These are phyloP conservation scores for Astrocystis sublimbata DNA, from an alignment of 495 filamentous ascomycete species.

Conservation along the genomic window DNA sequence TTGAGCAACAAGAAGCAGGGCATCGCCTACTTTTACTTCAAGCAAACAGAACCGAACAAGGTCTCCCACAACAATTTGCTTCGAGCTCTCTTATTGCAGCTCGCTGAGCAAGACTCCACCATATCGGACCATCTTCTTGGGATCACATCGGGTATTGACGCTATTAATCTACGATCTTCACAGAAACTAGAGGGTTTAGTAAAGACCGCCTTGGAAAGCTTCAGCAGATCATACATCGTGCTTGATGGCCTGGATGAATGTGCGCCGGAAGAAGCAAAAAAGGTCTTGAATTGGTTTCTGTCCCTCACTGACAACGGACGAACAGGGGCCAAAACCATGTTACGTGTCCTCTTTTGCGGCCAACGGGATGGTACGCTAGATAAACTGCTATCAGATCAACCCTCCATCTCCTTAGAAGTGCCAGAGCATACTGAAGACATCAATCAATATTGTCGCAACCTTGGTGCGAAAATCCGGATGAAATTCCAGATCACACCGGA, in stretches of 20 bases:
- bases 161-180: conserved; percentile 6
- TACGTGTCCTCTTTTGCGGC: conserved; percentile 15
- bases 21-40: conserved; percentile 18
- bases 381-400: not conserved
- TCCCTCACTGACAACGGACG: not conserved
- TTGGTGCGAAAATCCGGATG: not conserved
- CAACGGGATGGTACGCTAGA: conserved; percentile 17
- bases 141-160: not conserved
- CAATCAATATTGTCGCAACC: conserved; percentile 5
- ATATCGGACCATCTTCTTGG: not conserved
- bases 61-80: conserved; percentile 7
- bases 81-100: conserved; percentile 14
- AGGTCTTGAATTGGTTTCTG: conserved; percentile 13
- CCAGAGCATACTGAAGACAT: conserved; percentile 5
- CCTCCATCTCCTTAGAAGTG: conserved; percentile 1
- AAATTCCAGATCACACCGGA: conserved; percentile 3
- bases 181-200: conserved; percentile 1
- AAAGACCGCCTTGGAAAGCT: not conserved
- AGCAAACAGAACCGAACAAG: conserved; percentile 12
- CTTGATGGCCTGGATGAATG: conserved; percentile 21
- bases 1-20: not conserved
- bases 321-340: not conserved
- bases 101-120: conserved; percentile 2
- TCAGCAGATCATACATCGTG: conserved; percentile 2
- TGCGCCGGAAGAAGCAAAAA: not conserved